These are phyloP conservation scores for Fusarium verticillioides DNA, from an alignment of 2,329 filamentous ascomycete species.

Conservation along the genomic window DNA sequence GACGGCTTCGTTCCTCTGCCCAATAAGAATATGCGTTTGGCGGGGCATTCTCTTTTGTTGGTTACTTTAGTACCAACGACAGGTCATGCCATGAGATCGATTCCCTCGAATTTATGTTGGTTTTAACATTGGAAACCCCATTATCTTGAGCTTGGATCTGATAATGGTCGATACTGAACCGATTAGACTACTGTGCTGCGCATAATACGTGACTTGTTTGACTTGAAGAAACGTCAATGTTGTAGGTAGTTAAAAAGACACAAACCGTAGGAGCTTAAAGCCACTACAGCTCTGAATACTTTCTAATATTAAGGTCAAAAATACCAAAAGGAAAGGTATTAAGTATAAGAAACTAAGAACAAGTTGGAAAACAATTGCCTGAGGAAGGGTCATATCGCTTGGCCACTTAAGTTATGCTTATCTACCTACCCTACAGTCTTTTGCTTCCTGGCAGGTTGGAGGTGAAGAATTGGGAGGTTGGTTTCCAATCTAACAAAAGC, in stretches of 20 bases:
- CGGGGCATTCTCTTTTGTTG: conserved; percentile 42
- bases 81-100: conserved; percentile 1
- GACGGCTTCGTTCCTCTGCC: conserved; percentile 19
- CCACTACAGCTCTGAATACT: background rate
- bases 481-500: background rate
- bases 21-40: conserved; percentile 30
- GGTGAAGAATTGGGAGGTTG: background rate
- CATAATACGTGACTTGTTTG: background rate
- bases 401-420: background rate
- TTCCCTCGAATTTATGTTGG: background rate
- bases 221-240: too few species aligned
- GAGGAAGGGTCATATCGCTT: background rate
- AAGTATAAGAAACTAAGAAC: background rate
- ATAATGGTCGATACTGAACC: background rate
- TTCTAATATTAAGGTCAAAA: too few species aligned
- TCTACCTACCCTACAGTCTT: background rate
- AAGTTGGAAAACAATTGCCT: background rate
- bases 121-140: background rate
- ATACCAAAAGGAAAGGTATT: too few species aligned
- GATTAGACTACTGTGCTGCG: background rate
- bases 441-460: rapidly evolving
- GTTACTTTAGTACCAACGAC: conserved; percentile 34
- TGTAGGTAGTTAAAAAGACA: background rate
- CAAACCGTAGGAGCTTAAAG: background rate
- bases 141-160: conserved; percentile 5